Evolutionary conservation across 345 rosid genomes (phyloP), one percentile per base, ranked within the genome.

Genomic region (Ceriops zippeliana): DNA sequence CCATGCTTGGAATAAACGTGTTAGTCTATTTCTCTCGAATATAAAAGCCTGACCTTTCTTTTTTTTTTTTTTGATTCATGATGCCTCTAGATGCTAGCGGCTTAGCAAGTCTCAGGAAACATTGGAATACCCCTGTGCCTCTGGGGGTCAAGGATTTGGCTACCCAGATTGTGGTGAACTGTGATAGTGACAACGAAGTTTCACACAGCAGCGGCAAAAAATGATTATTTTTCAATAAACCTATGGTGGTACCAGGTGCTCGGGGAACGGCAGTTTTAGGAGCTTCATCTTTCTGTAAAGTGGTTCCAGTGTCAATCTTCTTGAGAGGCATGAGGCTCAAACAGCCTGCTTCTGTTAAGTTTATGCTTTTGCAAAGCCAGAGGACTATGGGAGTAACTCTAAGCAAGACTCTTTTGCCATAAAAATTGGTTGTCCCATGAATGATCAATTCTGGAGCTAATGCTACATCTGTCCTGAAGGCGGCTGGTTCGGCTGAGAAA

Each of bases 351-450:
- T 83, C 96, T 17, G 59, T 91, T 57, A 91, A 89, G 71, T 76
- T 88, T 69, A 46, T 84, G 79, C 67, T 88, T 59, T 77, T 83
- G 24, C 95, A 87, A 78, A 83, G 91, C 64, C 91, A 90, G 57
- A 93, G 89, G 83, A 80, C 81, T 64, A 61, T 86, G 66, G 86
- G 84, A 32, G 52, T 88, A 15, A 84, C 87, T 49, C 75, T 88
- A 16, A 65, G 90, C 68, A 91, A 88, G 79, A 71, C 84, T 24
- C 86, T 24, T 24, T 24, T 83, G 66, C 84, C 92, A 22, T 78
- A 90, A 61, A 89, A 90, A 78, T 60, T 85, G 65, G 74, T 82
- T 57, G 89, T 85, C 68, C 97, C 88, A 0, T 97, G 90, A 66
- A 77, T 93, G 63, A 88, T 87, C 47, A 83, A 81, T 34, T 81